Evolutionary conservation across 2,329 filamentous ascomycete species (phyloP).

Genomic region (Rhinocladiella mackenziei): DNA sequence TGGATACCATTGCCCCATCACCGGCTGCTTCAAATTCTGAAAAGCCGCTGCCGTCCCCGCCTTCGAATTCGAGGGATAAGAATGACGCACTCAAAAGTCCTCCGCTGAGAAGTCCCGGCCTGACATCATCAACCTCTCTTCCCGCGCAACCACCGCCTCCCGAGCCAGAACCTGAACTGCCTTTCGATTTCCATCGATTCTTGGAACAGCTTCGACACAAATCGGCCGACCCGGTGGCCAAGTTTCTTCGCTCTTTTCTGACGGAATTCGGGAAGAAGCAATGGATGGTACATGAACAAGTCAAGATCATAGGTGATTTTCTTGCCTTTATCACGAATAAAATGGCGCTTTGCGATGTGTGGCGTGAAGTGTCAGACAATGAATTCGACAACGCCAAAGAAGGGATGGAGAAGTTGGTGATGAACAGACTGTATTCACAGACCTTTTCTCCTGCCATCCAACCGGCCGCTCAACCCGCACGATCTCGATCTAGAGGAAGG

Average conservation of each 20-base stretch:
- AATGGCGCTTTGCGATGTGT: slow-evolving; percentile 95
- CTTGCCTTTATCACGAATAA: slow-evolving; percentile 95
- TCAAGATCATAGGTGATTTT: slow-evolving; percentile 97
- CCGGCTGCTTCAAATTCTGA: slow-evolving; percentile 22
- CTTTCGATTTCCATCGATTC: slow-evolving; percentile 97
- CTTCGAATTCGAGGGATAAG: slow-evolving; percentile 31
- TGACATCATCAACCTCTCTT: slow-evolving; percentile 10
- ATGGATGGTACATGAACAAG: slow-evolving; percentile 99
- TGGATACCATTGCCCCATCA: slow-evolving; percentile 31
- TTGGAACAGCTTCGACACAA: slow-evolving; percentile 92
- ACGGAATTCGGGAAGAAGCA: slow-evolving; percentile 94
- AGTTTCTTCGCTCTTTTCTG: slow-evolving; percentile 90
- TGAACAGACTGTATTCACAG: slow-evolving; percentile 94
- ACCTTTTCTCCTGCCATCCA: slow-evolving; percentile 95
- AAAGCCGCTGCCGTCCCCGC: slow-evolving; percentile 27
- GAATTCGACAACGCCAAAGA: slow-evolving; percentile 98
- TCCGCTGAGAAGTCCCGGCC: slow-evolving; percentile 30
- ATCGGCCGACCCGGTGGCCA: slow-evolving; percentile 94
- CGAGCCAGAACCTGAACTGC: slow-evolving; percentile 76
- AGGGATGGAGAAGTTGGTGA: slow-evolving; percentile 98
- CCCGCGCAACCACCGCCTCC: slow-evolving; percentile 54
- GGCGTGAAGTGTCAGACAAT: slow-evolving; percentile 89
- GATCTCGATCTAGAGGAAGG: slow-evolving; percentile 59
- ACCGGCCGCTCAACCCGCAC: slow-evolving; percentile 65
- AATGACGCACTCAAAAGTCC: slow-evolving; percentile 26